Percentiles rank a stretch among this genome's conserved stretches.
phyloP scores from a whole-genome alignment of 2,329 filamentous ascomycete genomes.

The Whalleya microplaca region DNA sequence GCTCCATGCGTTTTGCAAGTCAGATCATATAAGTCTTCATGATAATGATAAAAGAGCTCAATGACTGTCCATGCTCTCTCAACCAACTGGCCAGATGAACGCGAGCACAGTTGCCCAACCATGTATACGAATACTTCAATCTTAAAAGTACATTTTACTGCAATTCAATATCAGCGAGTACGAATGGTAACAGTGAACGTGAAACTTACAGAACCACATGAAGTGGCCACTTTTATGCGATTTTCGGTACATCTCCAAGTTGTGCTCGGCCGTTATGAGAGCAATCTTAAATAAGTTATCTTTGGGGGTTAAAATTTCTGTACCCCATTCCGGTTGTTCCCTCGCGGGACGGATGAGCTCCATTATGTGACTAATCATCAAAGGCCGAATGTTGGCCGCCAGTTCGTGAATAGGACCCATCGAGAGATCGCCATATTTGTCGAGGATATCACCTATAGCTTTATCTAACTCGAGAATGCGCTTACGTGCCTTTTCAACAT shows the following conservation, averaged over 20 bases:
- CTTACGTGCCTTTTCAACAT: constrained; percentile 47
- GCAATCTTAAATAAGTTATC: constrained; percentile 62
- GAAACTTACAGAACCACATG: constrained; percentile 56
- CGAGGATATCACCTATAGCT: constrained; percentile 50
- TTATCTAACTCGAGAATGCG: constrained; percentile 48
- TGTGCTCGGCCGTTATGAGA: constrained; percentile 52
- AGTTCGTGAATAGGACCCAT: constrained; percentile 58
- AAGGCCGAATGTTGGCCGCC: constrained; percentile 50
- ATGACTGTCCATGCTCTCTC: constrained; percentile 58
- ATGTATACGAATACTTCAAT: constrained; percentile 60
- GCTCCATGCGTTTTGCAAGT: constrained; percentile 48
- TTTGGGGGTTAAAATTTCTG: constrained; percentile 51
- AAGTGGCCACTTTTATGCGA: constrained; percentile 50
- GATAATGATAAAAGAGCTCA: constrained; percentile 50
- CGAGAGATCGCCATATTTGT: constrained; percentile 53
- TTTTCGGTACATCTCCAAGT: constrained; percentile 47
- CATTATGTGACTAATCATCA: constrained; percentile 54
- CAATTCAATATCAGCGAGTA: constrained; percentile 10
- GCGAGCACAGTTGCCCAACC: constrained; percentile 56
- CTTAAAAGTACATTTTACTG: constrained; percentile 53
- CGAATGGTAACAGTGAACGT: not conserved
- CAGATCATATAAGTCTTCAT: constrained; percentile 56
- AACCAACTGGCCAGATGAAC: constrained; percentile 52
- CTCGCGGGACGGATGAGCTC: constrained; percentile 52
- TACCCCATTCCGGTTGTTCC: constrained; percentile 53